Base-by-base conservation (phyloP, 2,329 filamentous ascomycete species). In the Karstenula rhodostoma region DNA sequence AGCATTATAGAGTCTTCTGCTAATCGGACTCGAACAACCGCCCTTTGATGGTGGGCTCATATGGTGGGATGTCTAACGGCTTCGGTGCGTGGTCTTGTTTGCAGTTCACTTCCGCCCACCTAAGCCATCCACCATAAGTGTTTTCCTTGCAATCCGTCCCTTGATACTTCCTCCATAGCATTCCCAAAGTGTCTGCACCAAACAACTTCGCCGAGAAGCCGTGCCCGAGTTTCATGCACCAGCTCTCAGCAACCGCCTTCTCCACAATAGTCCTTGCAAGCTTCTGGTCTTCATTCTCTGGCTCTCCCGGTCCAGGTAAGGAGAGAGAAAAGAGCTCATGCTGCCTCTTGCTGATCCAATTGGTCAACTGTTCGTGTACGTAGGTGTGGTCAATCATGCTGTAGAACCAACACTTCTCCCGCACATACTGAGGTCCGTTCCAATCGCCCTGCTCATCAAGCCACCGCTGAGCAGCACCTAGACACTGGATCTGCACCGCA, bases 211-310 rank as follows among this genome's bases (percentile, higher is more conserved):
- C 49, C 25, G 86, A 86, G 25, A 86, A 65, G 0, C 85, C 85
- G 63, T 86, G 84, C 0, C 84, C 83, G 8, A 87, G 71, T 72
- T 87, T 87, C 70, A 87, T 83, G 1, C 80, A 81, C 68, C 85
- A 87, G 62, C 84, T 85, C 59, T 71, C 77, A 15, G 64, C 69
- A n/a, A 87, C 69, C 59, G 82, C 84, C 0, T 67, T 77, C 68
- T 86, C 82, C 0, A 87, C 83, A 53, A 87, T 83, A 61, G 80
- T 73, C 33, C 83, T 77, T 0, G 85, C 85, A 44, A 77, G 64
- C 23, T 65, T 74, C 70, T 87, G 85, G 43, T 84, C 81, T 1
- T 68, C 72, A 15, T 60, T 82, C 67, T 84, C 82, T 12, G 59
- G 57, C 54, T 82, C 80, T 1, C 77, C 78, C 0, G 62, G 56